Conservation (phyloP, 2,329 filamentous ascomycete species). For the Ceratocystis colombiana region DNA sequence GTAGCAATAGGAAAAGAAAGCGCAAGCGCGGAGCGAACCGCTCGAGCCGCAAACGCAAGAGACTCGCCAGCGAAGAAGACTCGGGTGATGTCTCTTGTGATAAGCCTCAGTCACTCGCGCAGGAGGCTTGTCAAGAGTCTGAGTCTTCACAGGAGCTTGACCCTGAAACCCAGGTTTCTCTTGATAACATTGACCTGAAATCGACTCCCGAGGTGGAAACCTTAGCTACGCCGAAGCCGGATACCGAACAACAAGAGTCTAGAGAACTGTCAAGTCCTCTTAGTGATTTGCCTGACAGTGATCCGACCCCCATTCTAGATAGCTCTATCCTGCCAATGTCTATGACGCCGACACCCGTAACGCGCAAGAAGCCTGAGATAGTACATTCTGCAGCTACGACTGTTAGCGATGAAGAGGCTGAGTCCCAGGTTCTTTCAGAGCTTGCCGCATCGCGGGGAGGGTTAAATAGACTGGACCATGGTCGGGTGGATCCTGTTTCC, state of each 20-base stretch:
- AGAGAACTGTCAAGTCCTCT: constrained; percentile 22
- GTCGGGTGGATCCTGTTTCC: neutral
- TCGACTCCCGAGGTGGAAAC: neutral
- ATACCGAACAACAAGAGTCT: constrained; percentile 25
- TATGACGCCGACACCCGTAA: neutral
- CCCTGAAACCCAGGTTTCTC: constrained; percentile 16
- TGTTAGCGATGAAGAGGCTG: constrained; percentile 27
- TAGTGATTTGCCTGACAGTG: constrained; percentile 21
- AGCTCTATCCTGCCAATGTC: neutral
- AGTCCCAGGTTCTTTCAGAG: constrained; percentile 37
- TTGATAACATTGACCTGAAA: constrained; percentile 15
- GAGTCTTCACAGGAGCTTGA: constrained; percentile 7
- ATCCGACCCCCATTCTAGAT: neutral
- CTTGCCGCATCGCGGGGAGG: constrained; percentile 32
- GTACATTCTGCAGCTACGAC: neutral
- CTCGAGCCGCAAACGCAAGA: constrained; percentile 18
- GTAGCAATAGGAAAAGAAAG: constrained; percentile 18
- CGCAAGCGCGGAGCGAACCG: constrained; percentile 21
- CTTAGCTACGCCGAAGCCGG: neutral
- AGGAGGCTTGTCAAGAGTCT: constrained; percentile 10
- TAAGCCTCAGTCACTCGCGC: neutral
- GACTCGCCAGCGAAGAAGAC: neutral
- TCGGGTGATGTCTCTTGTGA: neutral
- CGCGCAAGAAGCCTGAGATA: too few species aligned
- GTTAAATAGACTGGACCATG: too few species aligned